Evolutionary conservation across 768 basidiomycete genomes (phyloP).

Genomic region (Vishniacozyma victoriae): DNA sequence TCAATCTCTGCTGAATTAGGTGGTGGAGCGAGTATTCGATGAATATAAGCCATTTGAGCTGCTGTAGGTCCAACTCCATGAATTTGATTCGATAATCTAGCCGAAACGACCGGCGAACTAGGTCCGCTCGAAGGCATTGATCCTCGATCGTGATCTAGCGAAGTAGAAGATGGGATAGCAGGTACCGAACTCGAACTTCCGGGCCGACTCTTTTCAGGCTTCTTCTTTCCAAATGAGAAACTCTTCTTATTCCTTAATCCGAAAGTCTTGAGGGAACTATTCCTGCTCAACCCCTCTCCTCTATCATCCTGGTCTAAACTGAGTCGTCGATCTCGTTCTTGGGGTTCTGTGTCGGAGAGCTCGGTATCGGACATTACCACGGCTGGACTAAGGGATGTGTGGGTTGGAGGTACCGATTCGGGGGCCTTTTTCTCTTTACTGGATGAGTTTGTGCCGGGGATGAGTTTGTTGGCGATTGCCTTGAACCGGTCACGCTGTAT

Average conservation of each 20-base stretch:
- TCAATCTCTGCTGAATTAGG: conserved; percentile 17
- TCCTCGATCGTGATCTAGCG: conserved; percentile 11
- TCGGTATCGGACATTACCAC: conserved; percentile 24
- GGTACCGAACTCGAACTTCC: no score
- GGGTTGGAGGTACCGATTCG: conserved; percentile 1
- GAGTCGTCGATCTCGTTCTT: conserved; percentile 3
- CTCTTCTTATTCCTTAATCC: conserved; percentile 28
- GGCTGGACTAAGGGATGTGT: conserved; percentile 6
- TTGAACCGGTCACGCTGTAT: conserved; percentile 62
- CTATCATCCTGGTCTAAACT: conserved; percentile 29
- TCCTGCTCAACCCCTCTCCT: conserved; percentile 4
- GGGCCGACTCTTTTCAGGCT: no score
- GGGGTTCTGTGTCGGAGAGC: not conserved
- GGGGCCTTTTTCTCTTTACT: conserved; percentile 3
- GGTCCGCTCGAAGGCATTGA: not conserved
- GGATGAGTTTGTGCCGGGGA: conserved; percentile 47
- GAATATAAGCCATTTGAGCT: conserved; percentile 47
- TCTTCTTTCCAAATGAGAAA: conserved; percentile 36
- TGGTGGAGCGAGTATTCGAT: conserved; percentile 39
- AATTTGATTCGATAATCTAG: not conserved
- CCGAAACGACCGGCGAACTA: not conserved
- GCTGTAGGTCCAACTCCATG: conserved; percentile 36
- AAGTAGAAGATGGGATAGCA: no score
- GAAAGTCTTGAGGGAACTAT: conserved; percentile 16
- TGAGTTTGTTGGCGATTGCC: conserved; percentile 63